phyloP scores from a whole-genome alignment of 441 rosid genomes.

The Pelargonium australe region DNA sequence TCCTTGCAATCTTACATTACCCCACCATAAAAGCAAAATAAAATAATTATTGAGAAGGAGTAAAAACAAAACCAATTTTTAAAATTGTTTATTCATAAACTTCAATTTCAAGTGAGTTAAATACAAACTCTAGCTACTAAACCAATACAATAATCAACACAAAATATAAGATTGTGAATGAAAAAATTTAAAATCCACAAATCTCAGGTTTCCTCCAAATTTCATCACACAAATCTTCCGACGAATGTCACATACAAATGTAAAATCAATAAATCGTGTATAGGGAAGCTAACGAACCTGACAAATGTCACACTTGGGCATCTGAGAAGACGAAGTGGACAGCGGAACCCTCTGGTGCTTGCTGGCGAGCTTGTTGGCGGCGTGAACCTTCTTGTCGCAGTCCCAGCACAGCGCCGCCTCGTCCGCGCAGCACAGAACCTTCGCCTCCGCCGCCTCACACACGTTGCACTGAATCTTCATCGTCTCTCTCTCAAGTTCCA shows the following conservation, averaged over 20 bases:
- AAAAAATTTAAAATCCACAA: not conserved
- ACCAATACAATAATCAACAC: not conserved
- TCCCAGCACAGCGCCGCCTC: constrained; percentile 91
- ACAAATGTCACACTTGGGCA: constrained; percentile 89
- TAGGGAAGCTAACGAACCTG: constrained; percentile 38
- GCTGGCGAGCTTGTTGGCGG: constrained; percentile 90
- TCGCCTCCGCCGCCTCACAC: constrained; percentile 84
- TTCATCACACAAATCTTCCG: not conserved
- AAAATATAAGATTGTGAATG: too few relatives aligned
- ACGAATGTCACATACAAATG: not conserved
- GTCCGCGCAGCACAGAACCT: constrained; percentile 90
- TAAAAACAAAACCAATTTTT: not conserved
- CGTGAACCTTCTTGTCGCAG: constrained; percentile 83
- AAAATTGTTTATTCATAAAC: not conserved
- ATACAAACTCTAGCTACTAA: not conserved
- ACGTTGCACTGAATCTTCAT: constrained; percentile 99
- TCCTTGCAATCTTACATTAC: not conserved
- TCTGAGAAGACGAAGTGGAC: constrained; percentile 48
- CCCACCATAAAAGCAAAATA: constrained; percentile 4
- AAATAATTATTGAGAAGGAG: not conserved
- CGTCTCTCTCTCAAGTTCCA: constrained; percentile 10
- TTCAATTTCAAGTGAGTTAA: not conserved
- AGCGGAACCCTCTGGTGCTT: constrained; percentile 92
- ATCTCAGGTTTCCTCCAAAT: not conserved
- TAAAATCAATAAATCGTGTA: not conserved